phyloP scores from a whole-genome alignment of 257 asterid genomes.

The Plantago ovata region DNA sequence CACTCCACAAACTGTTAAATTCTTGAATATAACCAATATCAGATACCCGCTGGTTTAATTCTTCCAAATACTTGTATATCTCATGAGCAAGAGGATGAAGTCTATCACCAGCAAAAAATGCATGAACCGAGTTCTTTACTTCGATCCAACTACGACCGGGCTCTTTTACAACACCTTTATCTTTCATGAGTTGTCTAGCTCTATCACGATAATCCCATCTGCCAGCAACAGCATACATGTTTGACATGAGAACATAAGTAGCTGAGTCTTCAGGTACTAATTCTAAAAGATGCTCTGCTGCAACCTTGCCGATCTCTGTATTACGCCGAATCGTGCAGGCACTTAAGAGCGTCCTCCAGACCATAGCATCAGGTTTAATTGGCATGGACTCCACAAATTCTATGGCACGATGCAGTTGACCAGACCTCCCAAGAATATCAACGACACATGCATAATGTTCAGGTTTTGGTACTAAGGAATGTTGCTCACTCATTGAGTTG shows the following conservation, averaged over 20 bases:
- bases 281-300: slow-evolving; percentile 65
- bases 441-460: slow-evolving; percentile 85
- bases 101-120: slow-evolving; percentile 75
- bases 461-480: slow-evolving; percentile 55
- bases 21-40: slow-evolving; percentile 66
- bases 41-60: slow-evolving; percentile 43
- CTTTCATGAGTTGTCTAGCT: slow-evolving; percentile 72
- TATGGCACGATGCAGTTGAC: slow-evolving; percentile 57
- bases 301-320: slow-evolving; percentile 63
- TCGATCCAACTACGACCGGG: slow-evolving; percentile 94
- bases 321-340: slow-evolving; percentile 79
- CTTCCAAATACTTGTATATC: slow-evolving; percentile 51
- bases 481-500: slow-evolving; percentile 56
- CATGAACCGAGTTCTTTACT: slow-evolving; percentile 57
- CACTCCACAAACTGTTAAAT: slow-evolving; percentile 59
- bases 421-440: slow-evolving; percentile 87
- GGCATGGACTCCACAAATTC: slow-evolving; percentile 77
- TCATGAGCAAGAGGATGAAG: slow-evolving; percentile 64
- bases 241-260: slow-evolving; percentile 72
- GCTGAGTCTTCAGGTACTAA: slow-evolving; percentile 78
- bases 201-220: slow-evolving; percentile 65
- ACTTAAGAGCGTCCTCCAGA: slow-evolving; percentile 91
- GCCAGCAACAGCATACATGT: slow-evolving; percentile 73
- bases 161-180: slow-evolving; percentile 76
- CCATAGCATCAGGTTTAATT: slow-evolving; percentile 74